Conservation (phyloP, 495 filamentous ascomycete genomes). For the Podospora fimiseda region DNA sequence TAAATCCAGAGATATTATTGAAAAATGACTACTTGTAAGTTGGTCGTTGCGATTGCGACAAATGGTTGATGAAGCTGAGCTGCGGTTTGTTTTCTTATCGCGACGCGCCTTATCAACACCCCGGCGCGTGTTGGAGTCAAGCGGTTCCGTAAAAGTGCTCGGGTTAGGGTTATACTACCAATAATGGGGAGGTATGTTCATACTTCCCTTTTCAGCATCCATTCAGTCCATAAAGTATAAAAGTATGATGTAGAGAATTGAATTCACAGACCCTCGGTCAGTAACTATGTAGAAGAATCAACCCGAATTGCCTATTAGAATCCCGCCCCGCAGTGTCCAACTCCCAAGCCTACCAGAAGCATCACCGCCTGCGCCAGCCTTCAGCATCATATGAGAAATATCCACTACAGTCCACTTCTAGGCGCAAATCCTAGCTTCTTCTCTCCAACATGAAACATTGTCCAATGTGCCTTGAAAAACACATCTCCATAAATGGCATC, state of each 20-base stretch:
- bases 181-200: not conserved
- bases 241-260: no score
- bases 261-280: no score
- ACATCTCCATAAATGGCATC: slow-evolving; percentile 78
- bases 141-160: not conserved
- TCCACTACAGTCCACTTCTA: slow-evolving; percentile 13
- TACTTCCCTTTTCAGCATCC: no score
- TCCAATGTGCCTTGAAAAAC: slow-evolving; percentile 78
- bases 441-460: slow-evolving; percentile 59
- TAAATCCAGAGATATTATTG: not conserved
- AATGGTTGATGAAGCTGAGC: not conserved
- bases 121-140: not conserved
- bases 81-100: not conserved
- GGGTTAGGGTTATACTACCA: not conserved
- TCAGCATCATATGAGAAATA: not conserved
- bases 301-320: no score
- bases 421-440: slow-evolving; percentile 57
- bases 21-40: not conserved
- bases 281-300: no score
- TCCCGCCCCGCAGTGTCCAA: no score
- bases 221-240: no score
- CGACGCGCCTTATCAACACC: not conserved
- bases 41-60: not conserved
- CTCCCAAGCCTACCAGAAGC: not conserved
- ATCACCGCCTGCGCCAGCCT: not conserved